These are phyloP conservation scores for Tubosaeta sp. DNA, from an alignment of 768 basidiomycete genomes.

Conservation along the genomic window DNA sequence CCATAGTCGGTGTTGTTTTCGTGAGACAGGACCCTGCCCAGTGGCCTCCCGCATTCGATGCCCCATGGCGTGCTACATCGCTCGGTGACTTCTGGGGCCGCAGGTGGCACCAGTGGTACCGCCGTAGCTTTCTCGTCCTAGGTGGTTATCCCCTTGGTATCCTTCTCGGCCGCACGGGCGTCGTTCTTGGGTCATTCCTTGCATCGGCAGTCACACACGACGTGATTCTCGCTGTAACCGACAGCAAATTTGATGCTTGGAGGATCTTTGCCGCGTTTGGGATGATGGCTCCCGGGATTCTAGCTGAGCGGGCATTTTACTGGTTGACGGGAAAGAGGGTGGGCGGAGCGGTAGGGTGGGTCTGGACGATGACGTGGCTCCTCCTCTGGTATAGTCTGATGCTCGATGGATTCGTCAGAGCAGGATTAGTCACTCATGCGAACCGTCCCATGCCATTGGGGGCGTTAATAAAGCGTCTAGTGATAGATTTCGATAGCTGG, in stretches of 20 bases:
- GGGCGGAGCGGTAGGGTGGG: too few relatives aligned
- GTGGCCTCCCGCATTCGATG: conserved; percentile 25
- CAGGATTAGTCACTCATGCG: too few relatives aligned
- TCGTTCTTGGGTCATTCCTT: neutral
- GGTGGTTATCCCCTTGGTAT: neutral
- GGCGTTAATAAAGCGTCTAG: too few relatives aligned
- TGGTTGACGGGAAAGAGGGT: too few relatives aligned
- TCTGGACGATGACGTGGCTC: conserved; percentile 20
- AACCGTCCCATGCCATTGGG: too few relatives aligned
- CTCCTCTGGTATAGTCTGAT: neutral
- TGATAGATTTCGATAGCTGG: too few relatives aligned
- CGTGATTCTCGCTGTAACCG: conserved; percentile 47
- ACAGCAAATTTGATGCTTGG: conserved; percentile 40
- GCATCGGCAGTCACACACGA: conserved; percentile 20
- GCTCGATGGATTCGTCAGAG: too few relatives aligned
- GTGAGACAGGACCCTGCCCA: too few relatives aligned
- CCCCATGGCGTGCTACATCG: conserved; percentile 36
- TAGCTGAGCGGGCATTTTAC: too few relatives aligned
- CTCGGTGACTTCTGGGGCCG: conserved; percentile 34
- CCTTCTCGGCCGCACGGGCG: neutral
- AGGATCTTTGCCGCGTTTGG: conserved; percentile 48
- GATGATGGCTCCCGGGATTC: conserved; percentile 47
- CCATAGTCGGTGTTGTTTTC: too few relatives aligned
- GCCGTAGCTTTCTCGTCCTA: conserved; percentile 28
- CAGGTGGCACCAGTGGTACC: conserved; percentile 18